Evolutionary conservation across 441 rosid genomes (phyloP).

Genomic region (Brassica balearica): DNA sequence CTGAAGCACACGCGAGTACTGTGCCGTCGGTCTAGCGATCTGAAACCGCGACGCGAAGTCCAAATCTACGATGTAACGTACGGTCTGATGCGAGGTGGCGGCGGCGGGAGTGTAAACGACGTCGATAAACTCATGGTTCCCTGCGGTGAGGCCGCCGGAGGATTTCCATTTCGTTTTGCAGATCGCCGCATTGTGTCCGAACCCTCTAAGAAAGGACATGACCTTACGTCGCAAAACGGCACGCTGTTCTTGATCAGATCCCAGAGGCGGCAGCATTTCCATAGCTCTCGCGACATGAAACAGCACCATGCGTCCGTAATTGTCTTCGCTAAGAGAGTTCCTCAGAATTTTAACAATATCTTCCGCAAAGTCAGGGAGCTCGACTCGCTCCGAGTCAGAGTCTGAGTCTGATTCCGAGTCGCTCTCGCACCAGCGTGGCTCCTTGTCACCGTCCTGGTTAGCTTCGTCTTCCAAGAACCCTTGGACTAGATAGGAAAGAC

Average conservation of each 20-base stretch:
- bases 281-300: constrained; percentile 53
- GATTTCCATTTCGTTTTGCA: constrained; percentile 86
- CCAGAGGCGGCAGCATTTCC: constrained; percentile 51
- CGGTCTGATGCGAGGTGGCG: constrained; percentile 25
- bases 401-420: constrained; percentile 41
- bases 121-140: constrained; percentile 87
- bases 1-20: constrained; percentile 54
- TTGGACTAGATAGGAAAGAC: constrained; percentile 82
- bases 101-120: constrained; percentile 45
- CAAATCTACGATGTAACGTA: constrained; percentile 70
- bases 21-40: constrained; percentile 80
- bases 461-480: constrained; percentile 69
- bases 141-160: constrained; percentile 55
- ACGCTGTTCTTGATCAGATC: constrained; percentile 38
- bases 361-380: constrained; percentile 46
- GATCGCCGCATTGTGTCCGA: constrained; percentile 83
- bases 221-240: constrained; percentile 55
- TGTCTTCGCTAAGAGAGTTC: constrained; percentile 40
- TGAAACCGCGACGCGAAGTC: constrained; percentile 75
- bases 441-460: background rate
- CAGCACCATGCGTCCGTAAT: constrained; percentile 51
- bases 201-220: constrained; percentile 60
- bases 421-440: constrained; percentile 22
- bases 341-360: constrained; percentile 35
- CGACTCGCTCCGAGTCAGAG: constrained; percentile 56